These are phyloP conservation scores for Colletotrichum sublineola DNA, from an alignment of 2,329 filamentous ascomycete species.

Conservation along the genomic window DNA sequence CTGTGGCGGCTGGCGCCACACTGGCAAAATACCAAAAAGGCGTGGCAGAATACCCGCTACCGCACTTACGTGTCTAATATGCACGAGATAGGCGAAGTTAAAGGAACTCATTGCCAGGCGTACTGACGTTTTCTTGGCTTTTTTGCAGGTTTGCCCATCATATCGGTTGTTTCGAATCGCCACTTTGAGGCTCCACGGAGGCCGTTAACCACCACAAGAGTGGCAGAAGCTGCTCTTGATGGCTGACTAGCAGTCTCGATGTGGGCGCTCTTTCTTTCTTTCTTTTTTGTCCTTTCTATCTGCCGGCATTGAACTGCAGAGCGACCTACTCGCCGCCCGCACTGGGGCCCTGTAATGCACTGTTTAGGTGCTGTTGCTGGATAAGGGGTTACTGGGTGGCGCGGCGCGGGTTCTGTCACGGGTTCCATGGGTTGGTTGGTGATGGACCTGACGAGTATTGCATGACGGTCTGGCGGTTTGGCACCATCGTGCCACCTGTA, in stretches of 20 bases:
- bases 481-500: slow-evolving; percentile 1
- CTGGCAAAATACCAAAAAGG: too few species aligned
- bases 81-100: slow-evolving; percentile 26
- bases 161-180: slow-evolving; percentile 3
- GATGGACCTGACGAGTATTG: slow-evolving; percentile 8
- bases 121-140: slow-evolving; percentile 4
- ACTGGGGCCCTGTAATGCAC: slow-evolving; percentile 15
- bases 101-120: not conserved
- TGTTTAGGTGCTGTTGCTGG: slow-evolving; percentile 3
- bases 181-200: not conserved
- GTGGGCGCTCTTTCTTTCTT: too few species aligned
- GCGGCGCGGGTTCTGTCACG: not conserved
- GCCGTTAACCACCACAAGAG: not conserved
- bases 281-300: not conserved
- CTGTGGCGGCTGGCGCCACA: too few species aligned
- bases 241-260: not conserved
- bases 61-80: not conserved
- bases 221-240: slow-evolving; percentile 1
- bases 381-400: not conserved
- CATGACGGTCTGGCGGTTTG: slow-evolving; percentile 5
- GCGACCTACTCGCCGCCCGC: slow-evolving; percentile 3
- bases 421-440: not conserved
- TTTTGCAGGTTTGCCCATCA: not conserved
- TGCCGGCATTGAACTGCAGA: slow-evolving; percentile 24
- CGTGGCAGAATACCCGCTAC: too few species aligned